phyloP scores from a whole-genome alignment of 305 asterid genomes.

The Fraxinus sp. region DNA sequence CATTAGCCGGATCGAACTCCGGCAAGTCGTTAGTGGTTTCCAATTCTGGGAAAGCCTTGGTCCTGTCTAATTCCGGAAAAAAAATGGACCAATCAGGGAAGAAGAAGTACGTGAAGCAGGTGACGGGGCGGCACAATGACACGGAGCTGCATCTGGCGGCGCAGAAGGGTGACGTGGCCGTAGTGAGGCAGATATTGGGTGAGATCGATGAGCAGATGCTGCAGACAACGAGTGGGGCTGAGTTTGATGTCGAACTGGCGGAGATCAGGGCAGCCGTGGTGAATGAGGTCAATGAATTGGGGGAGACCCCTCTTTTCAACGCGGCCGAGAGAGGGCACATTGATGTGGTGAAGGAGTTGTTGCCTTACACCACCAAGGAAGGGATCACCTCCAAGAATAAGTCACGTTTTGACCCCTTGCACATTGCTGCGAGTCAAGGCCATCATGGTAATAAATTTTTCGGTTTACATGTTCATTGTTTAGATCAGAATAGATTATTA shows the following conservation, averaged over 20 bases:
- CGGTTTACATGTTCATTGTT: not conserved
- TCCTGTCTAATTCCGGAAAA: conserved; percentile 65
- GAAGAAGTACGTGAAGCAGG: conserved; percentile 97
- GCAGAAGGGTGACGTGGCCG: conserved; percentile 72
- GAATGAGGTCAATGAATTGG: conserved; percentile 70
- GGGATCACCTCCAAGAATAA: conserved; percentile 56
- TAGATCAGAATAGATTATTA: not conserved
- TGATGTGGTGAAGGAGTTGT: conserved; percentile 57
- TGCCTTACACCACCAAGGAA: conserved; percentile 54
- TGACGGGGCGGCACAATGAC: conserved; percentile 90
- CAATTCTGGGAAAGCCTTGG: conserved; percentile 32
- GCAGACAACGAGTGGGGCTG: conserved; percentile 59
- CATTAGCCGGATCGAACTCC: conserved; percentile 1
- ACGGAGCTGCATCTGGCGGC: conserved; percentile 95
- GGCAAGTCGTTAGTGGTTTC: not conserved
- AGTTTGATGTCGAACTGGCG: conserved; percentile 61
- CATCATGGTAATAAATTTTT: conserved; percentile 49
- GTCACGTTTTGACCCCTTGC: conserved; percentile 65
- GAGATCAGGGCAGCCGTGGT: conserved; percentile 68
- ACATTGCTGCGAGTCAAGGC: conserved; percentile 75
- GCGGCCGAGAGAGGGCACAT: conserved; percentile 64
- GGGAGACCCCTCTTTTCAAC: conserved; percentile 59
- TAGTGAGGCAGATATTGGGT: conserved; percentile 69
- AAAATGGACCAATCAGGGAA: conserved; percentile 78
- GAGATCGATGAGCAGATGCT: conserved; percentile 81